Percentiles rank a stretch among this genome's conserved stretches.
These are phyloP conservation scores for Aspergillus sp. DNA, from an alignment of 2,329 filamentous ascomycete species.

Conservation along the genomic window DNA sequence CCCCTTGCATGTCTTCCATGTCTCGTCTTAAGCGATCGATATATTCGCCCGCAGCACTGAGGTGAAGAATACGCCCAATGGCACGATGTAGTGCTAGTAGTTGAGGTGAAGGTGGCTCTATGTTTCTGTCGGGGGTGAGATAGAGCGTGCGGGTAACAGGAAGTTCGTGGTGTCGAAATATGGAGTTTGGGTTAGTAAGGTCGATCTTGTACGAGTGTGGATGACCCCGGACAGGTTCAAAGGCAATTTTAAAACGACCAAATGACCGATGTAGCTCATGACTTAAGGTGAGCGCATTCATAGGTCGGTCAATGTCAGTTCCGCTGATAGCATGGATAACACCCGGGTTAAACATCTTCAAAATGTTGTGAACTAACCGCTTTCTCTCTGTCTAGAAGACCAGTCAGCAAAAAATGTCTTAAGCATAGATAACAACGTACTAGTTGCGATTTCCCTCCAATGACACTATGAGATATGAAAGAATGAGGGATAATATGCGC, in stretches of 20 bases:
- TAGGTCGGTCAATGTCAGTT: constrained; percentile 43
- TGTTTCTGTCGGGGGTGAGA: constrained; percentile 25
- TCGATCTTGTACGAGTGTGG: constrained; percentile 32
- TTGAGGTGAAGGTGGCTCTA: constrained; percentile 33
- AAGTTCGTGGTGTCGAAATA: neutral
- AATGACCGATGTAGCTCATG: constrained; percentile 31
- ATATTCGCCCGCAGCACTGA: constrained; percentile 21
- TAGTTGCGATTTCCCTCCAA: constrained; percentile 15
- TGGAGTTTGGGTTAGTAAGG: constrained; percentile 8
- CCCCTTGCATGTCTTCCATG: constrained; percentile 17
- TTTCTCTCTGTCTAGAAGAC: constrained; percentile 4
- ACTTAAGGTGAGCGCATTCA: constrained; percentile 43
- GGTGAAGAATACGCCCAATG: constrained; percentile 28
- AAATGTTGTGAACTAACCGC: constrained; percentile 32
- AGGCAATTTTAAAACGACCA: constrained; percentile 35
- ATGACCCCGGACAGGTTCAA: constrained; percentile 23
- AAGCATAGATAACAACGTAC: constrained; percentile 9
- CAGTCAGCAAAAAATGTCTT: neutral
- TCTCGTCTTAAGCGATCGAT: constrained; percentile 26
- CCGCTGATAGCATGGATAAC: constrained; percentile 31
- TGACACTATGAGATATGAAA: constrained; percentile 5
- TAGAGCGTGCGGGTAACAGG: constrained; percentile 11
- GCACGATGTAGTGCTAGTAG: constrained; percentile 27
- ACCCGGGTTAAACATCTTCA: constrained; percentile 46
- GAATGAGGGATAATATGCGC: constrained; percentile 12